Base-by-base conservation (phyloP, 2,329 filamentous ascomycete species). In the Calonectria montana region DNA sequence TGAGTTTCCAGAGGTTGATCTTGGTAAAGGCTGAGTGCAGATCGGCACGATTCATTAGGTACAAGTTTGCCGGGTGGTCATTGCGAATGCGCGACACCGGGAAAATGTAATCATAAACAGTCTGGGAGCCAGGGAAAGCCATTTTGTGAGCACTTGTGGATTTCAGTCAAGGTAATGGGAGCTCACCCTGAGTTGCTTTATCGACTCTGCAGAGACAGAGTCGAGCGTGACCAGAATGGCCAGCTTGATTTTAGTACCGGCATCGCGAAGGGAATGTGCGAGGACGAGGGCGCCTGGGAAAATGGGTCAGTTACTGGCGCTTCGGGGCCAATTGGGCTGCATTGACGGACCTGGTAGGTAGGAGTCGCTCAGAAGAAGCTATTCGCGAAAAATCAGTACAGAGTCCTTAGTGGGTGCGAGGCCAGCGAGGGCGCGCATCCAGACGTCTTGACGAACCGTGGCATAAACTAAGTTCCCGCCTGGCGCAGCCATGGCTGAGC, bases 1-100 rank as follows among this genome's bases (percentile, higher is more conserved):
- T 93, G 84, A 96, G 94, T 75, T 93, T 94, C 97, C 97, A 99
- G 21, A 99, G 88, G 76, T 94, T 92, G 84, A 99, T 96, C 87
- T 99, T 99, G 77, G 97, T 98, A 81, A 98, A 98, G 74, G 96
- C 94, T 31, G 95, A 96, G 80, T 96, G 92, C 63, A 99, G 89
- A 81, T 99, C 97, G 74, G 92, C 90, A 65, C 97, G 94, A 82
- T 95, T 92, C 96, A 99, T 98, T 68, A 98, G 90, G 83, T 93
- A 92, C 69, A 99, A 90, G 80, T 98, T 98, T 70, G 91, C 91
- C 3, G 94, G 93, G 50, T 90, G 91, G 70, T 90, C 88, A 82
- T 96, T 98, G 74, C 90, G 90, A 80, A 98, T 92, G 74, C 92
- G 91, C 67, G 93, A 89, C 68, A 98, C 94, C 37, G 96, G 93